Base-by-base conservation (phyloP, 257 asterid genomes). In the Henckelia pumila region DNA sequence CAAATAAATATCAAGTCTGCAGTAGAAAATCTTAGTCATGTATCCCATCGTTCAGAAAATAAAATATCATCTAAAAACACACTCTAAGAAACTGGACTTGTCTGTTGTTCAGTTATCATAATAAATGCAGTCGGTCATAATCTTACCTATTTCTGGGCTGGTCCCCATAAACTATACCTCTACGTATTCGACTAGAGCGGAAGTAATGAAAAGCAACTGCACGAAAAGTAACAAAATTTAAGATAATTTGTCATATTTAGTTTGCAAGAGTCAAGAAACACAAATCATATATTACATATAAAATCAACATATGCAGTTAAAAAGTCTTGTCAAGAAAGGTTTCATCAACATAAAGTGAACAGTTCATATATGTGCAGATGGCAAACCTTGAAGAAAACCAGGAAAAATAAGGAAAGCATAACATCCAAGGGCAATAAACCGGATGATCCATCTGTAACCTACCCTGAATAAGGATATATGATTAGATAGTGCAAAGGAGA, bases 131-230 rank as follows among this genome's bases (percentile, higher is more conserved):
- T 20, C 56, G 16, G 69, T 32, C 24, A 64, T 63, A 73, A 53
- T 53, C 53, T 50, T 76, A 94, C 99, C 96, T 91, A 70, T 94
- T 94, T 80, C 99, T 84, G 30, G 96, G 90, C 75, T 88, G 96
- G 75, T 91, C 96, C 55, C 99, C 98, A 63, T 85, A 94, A 29
- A 85, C 83, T 63, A 94, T 74, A 68, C 96, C 92, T 80, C 99
- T 81, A 56, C 81, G 95, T 19, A 91, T 87, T 67, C 86, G 88
- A 13, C 74, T 80, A 44, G 96, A 94, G 75, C 63, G 78, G 86
- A 91, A 91, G 80, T 94, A 94, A 68, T 82, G 75, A 80, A 91
- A 94, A 52, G 95, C 99, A 81, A 91, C 99, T 94, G 96, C 81
- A 80, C 26, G 10, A 69, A 17, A 40, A 77, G 37, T 60, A 44